A percentile compares a stretch with the other conserved stretches of the same genome.
These are phyloP conservation scores for Emmonsiellopsis sp. DNA, from an alignment of 2,329 filamentous ascomycete genomes.

Conservation along the genomic window DNA sequence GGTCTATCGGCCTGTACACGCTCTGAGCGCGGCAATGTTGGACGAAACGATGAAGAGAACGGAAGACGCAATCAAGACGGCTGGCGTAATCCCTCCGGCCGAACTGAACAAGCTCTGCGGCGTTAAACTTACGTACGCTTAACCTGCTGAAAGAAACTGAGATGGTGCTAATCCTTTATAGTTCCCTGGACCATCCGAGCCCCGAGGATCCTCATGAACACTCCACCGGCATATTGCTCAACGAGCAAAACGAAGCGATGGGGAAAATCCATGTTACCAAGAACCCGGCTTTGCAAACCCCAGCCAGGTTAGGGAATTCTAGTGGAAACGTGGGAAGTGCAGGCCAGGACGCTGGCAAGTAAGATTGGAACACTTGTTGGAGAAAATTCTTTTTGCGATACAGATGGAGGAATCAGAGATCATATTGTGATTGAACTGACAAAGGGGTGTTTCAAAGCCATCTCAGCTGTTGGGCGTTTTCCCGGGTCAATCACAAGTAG, in stretches of 20 bases:
- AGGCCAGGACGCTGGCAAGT: not conserved
- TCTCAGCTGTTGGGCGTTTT: conserved; percentile 2
- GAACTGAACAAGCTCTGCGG: not conserved
- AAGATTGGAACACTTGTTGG: not conserved
- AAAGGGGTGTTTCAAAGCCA: conserved; percentile 5
- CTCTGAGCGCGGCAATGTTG: not conserved
- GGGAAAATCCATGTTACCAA: not conserved
- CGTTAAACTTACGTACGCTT: not conserved
- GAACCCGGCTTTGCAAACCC: not conserved
- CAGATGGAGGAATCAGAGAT: not conserved
- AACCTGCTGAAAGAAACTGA: not conserved
- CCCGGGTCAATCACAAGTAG: conserved; percentile 5
- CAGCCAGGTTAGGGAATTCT: not conserved
- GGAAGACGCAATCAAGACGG: not conserved
- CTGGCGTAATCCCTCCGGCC: not conserved
- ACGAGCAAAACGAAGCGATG: not conserved
- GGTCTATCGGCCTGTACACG: not conserved
- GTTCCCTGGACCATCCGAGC: not conserved
- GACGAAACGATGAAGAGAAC: not conserved
- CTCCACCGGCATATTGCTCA: not conserved
- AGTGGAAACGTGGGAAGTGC: not conserved
- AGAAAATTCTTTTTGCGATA: not conserved
- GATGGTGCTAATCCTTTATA: not conserved
- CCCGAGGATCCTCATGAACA: not conserved
- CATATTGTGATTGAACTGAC: conserved; percentile 1